These are phyloP conservation scores for Magnusiomyces paraingens DNA, from an alignment of 1,139 yeast species.

Conservation along the genomic window DNA sequence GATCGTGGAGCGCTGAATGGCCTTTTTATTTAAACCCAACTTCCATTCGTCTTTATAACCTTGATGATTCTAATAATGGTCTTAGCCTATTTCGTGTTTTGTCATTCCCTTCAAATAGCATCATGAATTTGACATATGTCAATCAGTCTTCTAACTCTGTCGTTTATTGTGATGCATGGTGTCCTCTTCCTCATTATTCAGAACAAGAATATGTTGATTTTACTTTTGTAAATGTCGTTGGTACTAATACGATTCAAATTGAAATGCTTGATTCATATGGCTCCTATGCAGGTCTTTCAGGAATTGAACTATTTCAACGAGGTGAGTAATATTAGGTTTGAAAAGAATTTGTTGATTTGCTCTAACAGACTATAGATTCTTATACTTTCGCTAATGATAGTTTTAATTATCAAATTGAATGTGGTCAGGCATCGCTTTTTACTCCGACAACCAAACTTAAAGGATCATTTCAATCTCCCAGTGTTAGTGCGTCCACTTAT, in stretches of 20 bases:
- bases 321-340: slow-evolving; percentile 14
- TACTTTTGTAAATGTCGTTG: slow-evolving; percentile 64
- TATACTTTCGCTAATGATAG: slow-evolving; percentile 69
- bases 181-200: slow-evolving; percentile 53
- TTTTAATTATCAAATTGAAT: slow-evolving; percentile 53
- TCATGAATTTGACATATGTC: slow-evolving; percentile 82
- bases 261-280: slow-evolving; percentile 69
- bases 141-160: slow-evolving; percentile 55
- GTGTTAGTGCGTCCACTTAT: slow-evolving; percentile 29
- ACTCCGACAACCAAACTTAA: slow-evolving; percentile 26
- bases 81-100: slow-evolving; percentile 64
- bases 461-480: slow-evolving; percentile 20
- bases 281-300: slow-evolving; percentile 56
- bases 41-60: slow-evolving; percentile 62
- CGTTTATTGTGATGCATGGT: slow-evolving; percentile 71
- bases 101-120: slow-evolving; percentile 77
- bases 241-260: slow-evolving; percentile 57
- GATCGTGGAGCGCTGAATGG: slow-evolving; percentile 61
- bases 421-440: slow-evolving; percentile 5
- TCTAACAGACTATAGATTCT: slow-evolving; percentile 28
- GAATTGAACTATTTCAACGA: slow-evolving; percentile 66
- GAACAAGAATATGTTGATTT: slow-evolving; percentile 64
- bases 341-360: too few relatives aligned
- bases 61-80: slow-evolving; percentile 43
- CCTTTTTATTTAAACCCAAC: slow-evolving; percentile 61